Conservation (phyloP, 805 yeast genomes). For the Metschnikowia aberdeeniae region DNA sequence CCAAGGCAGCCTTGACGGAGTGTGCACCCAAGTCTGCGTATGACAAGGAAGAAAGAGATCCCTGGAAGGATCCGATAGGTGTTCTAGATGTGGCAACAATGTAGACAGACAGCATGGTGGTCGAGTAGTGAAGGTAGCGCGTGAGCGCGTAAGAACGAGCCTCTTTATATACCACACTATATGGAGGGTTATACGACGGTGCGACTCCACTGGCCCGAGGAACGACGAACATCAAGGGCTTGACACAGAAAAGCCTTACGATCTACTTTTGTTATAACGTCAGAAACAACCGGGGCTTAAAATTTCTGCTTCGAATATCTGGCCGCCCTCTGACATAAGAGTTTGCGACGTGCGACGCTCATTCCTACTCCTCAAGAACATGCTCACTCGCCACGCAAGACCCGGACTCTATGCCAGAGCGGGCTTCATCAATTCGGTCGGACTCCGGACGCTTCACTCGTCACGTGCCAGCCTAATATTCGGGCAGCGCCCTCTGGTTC, state of each 20-base stretch:
- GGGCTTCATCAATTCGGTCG: neutral
- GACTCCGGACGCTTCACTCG: neutral
- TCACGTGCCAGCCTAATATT: constrained; percentile 1
- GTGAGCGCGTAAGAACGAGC: neutral
- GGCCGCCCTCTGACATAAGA: too few species aligned
- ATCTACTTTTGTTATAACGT: neutral
- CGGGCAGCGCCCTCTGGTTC: neutral
- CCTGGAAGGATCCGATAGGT: constrained; percentile 94
- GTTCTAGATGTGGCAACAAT: constrained; percentile 92
- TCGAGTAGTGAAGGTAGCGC: neutral
- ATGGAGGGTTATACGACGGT: constrained; percentile 6
- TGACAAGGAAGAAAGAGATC: constrained; percentile 66
- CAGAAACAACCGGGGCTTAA: too few species aligned
- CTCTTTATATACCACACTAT: constrained; percentile 1
- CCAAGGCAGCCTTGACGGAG: constrained; percentile 87
- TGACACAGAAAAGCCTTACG: neutral
- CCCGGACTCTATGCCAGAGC: too few species aligned
- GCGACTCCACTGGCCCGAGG: constrained; percentile 4
- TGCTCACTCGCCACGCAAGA: too few species aligned
- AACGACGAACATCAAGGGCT: neutral
- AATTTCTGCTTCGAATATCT: too few species aligned
- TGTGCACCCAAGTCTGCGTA: constrained; percentile 88
- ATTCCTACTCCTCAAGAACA: too few species aligned
- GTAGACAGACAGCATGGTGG: constrained; percentile 50
- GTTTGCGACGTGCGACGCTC: too few species aligned